phyloP scores from a whole-genome alignment of 345 rosid species.

The Populus nigra region DNA sequence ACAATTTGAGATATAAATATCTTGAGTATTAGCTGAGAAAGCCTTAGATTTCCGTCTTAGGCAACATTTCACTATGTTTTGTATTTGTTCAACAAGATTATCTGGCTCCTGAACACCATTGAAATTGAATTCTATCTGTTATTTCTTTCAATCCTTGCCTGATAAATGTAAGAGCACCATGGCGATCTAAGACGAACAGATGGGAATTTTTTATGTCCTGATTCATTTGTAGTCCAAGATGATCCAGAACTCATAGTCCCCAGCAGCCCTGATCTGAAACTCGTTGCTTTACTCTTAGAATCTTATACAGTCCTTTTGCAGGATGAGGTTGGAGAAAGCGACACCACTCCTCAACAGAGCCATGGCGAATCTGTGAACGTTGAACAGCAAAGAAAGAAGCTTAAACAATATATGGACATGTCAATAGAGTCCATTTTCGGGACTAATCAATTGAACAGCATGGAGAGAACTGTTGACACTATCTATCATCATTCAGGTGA shows the following conservation, averaged over 20 bases:
- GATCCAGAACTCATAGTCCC: background rate
- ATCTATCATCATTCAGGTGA: background rate
- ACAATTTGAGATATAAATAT: background rate
- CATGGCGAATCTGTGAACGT: background rate
- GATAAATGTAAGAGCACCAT: background rate
- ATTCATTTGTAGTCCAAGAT: background rate
- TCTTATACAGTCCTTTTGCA: background rate
- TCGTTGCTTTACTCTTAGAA: background rate
- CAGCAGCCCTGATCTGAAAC: background rate
- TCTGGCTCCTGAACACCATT: background rate
- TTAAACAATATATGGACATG: background rate
- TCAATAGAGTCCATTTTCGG: background rate
- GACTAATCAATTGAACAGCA: background rate
- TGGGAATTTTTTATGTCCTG: background rate
- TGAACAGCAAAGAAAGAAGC: background rate
- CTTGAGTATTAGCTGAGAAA: background rate
- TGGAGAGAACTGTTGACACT: background rate
- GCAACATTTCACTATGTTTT: background rate
- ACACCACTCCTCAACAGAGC: background rate
- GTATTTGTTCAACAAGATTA: background rate
- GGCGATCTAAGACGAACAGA: background rate
- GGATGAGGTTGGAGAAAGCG: background rate
- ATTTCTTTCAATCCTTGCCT: background rate
- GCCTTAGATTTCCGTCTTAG: background rate
- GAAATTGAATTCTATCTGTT: background rate